phyloP scores from a whole-genome alignment of 768 basidiomycete genomes.

The Dioszegia hungarica region DNA sequence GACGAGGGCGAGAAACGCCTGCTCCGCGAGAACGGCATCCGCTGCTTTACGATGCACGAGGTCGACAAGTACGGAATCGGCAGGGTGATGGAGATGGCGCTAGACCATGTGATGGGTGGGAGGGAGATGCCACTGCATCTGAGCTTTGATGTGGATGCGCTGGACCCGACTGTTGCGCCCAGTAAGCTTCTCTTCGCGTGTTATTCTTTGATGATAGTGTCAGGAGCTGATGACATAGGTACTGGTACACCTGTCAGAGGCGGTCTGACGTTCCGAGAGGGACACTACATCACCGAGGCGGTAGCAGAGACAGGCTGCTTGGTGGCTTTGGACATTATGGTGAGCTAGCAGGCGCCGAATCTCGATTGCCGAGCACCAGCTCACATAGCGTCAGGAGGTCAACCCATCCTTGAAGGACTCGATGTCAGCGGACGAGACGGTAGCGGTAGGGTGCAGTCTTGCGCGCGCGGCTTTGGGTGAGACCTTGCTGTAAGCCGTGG shows the following conservation, averaged over 20 bases:
- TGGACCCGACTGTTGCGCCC: conserved; percentile 93
- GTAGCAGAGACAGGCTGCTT: conserved; percentile 87
- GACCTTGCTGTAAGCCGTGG: conserved; percentile 35
- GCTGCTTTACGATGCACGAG: conserved; percentile 87
- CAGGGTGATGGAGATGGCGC: conserved; percentile 89
- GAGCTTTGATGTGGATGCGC: conserved; percentile 91
- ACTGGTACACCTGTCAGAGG: conserved; percentile 68
- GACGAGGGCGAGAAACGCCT: conserved; percentile 84
- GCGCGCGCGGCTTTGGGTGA: conserved; percentile 49
- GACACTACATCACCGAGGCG: conserved; percentile 89
- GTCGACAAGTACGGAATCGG: conserved; percentile 81
- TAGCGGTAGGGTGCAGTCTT: conserved; percentile 55
- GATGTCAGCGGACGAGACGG: conserved; percentile 73
- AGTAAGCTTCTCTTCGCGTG: conserved; percentile 50
- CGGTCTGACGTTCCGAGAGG: conserved; percentile 87
- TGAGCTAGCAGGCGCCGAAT: no score
- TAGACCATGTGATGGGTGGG: conserved; percentile 85
- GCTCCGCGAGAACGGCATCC: conserved; percentile 71
- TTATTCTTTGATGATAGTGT: background rate
- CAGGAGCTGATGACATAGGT: conserved; percentile 18
- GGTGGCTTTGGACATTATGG: conserved; percentile 92
- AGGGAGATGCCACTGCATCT: conserved; percentile 83
- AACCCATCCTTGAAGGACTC: conserved; percentile 85
- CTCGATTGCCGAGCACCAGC: background rate
- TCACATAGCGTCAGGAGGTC: conserved; percentile 63